phyloP scores from a whole-genome alignment of 192 early-diverging fungal species.

The Backusella australiensis region DNA sequence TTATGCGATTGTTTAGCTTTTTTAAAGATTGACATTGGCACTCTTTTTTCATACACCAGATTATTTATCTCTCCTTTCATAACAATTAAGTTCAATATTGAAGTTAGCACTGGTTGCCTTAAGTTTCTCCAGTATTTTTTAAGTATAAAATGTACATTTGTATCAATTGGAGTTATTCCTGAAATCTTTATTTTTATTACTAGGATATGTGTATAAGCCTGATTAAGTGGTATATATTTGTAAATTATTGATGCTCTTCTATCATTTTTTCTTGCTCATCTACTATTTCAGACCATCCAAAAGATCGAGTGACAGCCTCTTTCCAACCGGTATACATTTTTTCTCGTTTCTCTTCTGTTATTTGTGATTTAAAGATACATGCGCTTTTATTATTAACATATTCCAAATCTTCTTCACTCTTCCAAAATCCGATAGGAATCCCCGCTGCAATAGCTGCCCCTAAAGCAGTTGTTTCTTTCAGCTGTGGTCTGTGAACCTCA shows the following conservation, averaged over 20 bases:
- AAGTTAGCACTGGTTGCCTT: no score
- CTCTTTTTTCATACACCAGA: no score
- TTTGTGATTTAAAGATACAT: constrained; percentile 39
- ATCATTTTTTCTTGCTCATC: neutral
- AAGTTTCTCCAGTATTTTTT: no score
- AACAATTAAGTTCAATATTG: no score
- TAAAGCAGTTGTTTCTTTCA: constrained; percentile 90
- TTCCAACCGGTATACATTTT: constrained; percentile 64
- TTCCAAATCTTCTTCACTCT: constrained; percentile 44
- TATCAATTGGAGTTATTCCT: neutral
- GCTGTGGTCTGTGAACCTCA: constrained; percentile 73
- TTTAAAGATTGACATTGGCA: no score
- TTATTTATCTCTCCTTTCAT: no score
- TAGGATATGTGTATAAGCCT: no score
- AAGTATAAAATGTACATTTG: neutral
- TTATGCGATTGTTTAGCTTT: no score
- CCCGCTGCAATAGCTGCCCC: constrained; percentile 91
- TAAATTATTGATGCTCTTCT: neutral
- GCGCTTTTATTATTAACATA: constrained; percentile 45
- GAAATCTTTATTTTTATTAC: neutral
- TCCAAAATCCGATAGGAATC: constrained; percentile 66
- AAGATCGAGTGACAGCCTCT: constrained; percentile 66
- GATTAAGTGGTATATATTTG: neutral
- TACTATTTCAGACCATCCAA: constrained; percentile 47
- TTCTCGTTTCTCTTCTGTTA: constrained; percentile 53